Evolutionary conservation across 106 monocot genomes (phyloP), one percentile per base, ranked within the genome.

Genomic region (Alisma plantagoaquatica): DNA sequence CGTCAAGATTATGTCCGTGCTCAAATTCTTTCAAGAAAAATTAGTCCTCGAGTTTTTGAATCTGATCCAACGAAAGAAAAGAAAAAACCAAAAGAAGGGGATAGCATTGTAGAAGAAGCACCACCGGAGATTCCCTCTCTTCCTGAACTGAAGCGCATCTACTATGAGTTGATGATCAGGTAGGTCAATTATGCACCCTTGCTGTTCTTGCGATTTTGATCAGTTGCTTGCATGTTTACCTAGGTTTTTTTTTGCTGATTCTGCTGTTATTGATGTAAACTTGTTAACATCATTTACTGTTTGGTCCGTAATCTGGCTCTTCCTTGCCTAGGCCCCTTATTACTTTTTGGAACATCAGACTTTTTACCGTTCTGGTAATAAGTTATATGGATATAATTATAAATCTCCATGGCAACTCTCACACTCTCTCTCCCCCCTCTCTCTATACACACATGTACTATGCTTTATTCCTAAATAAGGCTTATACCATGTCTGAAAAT

Each of bases 11-110:
- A 79, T 63, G 78, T 89, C 10, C 66, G 96, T 18, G 96, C 89
- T 25, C 89, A 98, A 30, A 98, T 98, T 64, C 68, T 98, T 35
- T 84, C 96, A 16, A 78, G 89, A 30, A 98, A 98, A 69, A 89
- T 98, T 17, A 98, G 74, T 65, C 64, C 96, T 45, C 71, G 96
- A 21, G 89, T 82, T 28, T 98, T 98, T 70, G 67, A 85, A 61
- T 74, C 67, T n/a, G 81, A 90, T 57, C 21, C 73, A 61, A 74
- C 78, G 25, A 98, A 90, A 46, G 88, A 79, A 46, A 86, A 92
- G 70, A 98, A 98, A 67, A 89, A 90, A 24, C 96, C 89, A 9
- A 98, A 85, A 65, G 96, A 98, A 79, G 96, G 94, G 29, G 89
- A 98, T 56, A 76, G 66, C 70, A 50, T 90, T 22, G 78, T 98